phyloP scores from a whole-genome alignment of 192 early-diverging fungal species.

The Podila epigama region DNA sequence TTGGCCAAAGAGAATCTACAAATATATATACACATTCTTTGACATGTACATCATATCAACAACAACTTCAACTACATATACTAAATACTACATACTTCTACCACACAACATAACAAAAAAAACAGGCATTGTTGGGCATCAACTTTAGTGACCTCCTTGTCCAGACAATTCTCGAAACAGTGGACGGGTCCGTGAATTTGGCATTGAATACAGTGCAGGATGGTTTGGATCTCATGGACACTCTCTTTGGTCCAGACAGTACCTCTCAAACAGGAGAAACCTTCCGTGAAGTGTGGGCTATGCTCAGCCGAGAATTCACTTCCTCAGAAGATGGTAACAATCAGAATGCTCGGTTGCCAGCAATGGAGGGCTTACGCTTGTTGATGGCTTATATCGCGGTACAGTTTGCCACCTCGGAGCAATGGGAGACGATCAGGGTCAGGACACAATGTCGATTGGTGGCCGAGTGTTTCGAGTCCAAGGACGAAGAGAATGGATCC shows the following conservation, averaged over 20 bases:
- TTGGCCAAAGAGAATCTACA: neutral
- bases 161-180: slow-evolving; percentile 41
- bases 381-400: slow-evolving; percentile 56
- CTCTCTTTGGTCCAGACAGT: slow-evolving; percentile 49
- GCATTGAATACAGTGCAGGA: slow-evolving; percentile 48
- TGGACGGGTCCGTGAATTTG: slow-evolving; percentile 46
- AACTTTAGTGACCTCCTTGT: slow-evolving; percentile 46
- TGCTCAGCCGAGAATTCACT: slow-evolving; percentile 50
- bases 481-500: slow-evolving; percentile 32
- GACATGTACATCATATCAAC: neutral
- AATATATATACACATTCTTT: neutral
- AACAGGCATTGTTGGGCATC: slow-evolving; percentile 42
- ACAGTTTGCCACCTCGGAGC: slow-evolving; percentile 48
- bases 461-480: slow-evolving; percentile 35
- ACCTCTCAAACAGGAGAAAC: slow-evolving; percentile 49
- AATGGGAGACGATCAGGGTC: slow-evolving; percentile 38
- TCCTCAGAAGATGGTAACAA: slow-evolving; percentile 16
- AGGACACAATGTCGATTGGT: slow-evolving; percentile 18
- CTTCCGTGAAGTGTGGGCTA: slow-evolving; percentile 49
- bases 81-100: too few relatives aligned
- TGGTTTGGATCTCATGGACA: slow-evolving; percentile 47
- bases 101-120: neutral
- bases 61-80: too few relatives aligned
- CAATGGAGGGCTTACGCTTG: slow-evolving; percentile 46
- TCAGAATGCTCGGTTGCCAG: slow-evolving; percentile 23